These are phyloP conservation scores for Trichophyton equinum DNA, from an alignment of 2,329 filamentous ascomycete species.

Conservation along the genomic window DNA sequence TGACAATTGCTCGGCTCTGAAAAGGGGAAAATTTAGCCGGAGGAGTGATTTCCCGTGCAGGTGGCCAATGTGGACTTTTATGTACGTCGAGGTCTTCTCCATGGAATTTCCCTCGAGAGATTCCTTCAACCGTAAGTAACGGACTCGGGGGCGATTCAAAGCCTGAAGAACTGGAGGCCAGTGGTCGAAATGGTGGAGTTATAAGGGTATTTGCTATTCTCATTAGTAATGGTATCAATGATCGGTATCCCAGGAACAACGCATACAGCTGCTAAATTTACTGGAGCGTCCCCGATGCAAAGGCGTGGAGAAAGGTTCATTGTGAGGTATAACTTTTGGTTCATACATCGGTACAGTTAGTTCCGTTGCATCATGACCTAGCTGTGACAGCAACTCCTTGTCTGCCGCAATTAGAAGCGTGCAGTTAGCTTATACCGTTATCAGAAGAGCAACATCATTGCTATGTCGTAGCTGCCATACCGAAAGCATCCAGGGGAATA, in stretches of 20 bases:
- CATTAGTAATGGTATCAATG: not conserved
- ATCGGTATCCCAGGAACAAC: not conserved
- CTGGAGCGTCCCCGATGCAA: not conserved
- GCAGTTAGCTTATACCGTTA: not conserved
- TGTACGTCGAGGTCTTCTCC: not conserved
- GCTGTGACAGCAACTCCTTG: constrained; percentile 27
- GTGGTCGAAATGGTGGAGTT: constrained; percentile 15
- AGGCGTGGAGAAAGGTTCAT: not conserved
- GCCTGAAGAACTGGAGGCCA: constrained; percentile 21
- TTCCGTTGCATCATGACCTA: constrained; percentile 9
- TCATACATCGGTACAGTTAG: not conserved
- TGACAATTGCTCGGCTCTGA: not conserved
- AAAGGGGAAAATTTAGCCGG: constrained; percentile 2
- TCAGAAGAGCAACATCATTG: not conserved
- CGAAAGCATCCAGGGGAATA: constrained; percentile 37
- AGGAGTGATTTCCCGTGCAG: not conserved
- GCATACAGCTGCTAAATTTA: not conserved
- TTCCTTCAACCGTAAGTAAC: constrained; percentile 12
- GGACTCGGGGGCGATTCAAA: constrained; percentile 23
- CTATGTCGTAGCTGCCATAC: constrained; percentile 20
- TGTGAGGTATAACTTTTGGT: not conserved
- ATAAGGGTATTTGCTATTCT: constrained; percentile 5
- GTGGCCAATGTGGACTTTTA: constrained; percentile 8
- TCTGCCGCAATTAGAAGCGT: constrained; percentile 17
- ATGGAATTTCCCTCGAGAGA: not conserved